Base-by-base conservation (phyloP, 371 early-diverging fungal genomes). In the Rhizopus arrhizus region DNA sequence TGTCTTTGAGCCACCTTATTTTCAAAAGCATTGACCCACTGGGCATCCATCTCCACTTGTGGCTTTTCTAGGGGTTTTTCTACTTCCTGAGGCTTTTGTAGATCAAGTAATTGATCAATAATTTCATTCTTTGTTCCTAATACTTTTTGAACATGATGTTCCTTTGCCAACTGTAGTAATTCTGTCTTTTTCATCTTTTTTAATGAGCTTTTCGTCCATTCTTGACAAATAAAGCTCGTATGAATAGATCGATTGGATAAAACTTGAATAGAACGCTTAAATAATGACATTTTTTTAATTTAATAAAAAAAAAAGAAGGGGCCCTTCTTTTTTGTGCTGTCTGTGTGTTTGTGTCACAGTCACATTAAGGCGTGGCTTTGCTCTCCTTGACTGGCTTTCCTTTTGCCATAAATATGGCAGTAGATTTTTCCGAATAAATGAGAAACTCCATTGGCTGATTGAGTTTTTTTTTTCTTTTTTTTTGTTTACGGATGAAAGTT, bases 21-120 rank as follows among this genome's bases (percentile, higher is more conserved):
- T 12, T 68, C 75, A 64, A 75, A 71, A 0, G 69, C 75, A 28
- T 66, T 58, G n/a, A 65, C 67, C 72, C 72, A 75, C 31, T 64
- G 59, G 15, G 40, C 11, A 58, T 71, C 61, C 8, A 59, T 35
- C 4, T 65, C 64, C 58, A 32, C 36, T 12, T 57, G 2, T n/a
- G 28, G 10, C 28, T 38, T 22, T 31, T 33, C 32, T 32, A 28
- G 22, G 22, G 22, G 22, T 22, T 22, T 22, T 22, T 22, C 22
- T 22, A 22, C 22, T 22, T 22, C 2, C 22, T 22, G 22, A 22
- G 22, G 22, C 22, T 22, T 22, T 58, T 13, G 33, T 11, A 53
- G 46, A 31, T 42, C 40, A 56, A 58, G n/a, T 9, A 72, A 36
- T 22, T 59, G 48, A 8, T 56, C 45, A n/a, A 72, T 62, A 13